phyloP scores from a whole-genome alignment of 768 basidiomycete species.

The Suillus lakei region DNA sequence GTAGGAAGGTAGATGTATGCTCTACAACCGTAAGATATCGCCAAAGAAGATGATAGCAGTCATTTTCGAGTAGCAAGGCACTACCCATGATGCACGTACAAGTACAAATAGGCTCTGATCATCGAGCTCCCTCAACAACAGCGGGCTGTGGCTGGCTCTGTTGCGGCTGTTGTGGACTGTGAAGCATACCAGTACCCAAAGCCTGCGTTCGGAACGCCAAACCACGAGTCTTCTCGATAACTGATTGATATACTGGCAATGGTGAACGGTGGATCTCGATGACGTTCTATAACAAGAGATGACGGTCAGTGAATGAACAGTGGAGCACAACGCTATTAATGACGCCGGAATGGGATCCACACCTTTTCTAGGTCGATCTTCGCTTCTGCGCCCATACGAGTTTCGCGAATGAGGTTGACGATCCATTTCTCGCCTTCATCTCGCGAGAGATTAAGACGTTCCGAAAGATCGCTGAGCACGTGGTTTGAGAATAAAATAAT shows the following conservation, averaged over 20 bases:
- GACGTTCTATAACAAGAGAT: constrained; percentile 69
- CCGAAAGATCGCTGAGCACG: constrained; percentile 78
- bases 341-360: constrained; percentile 17
- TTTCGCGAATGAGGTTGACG: constrained; percentile 97
- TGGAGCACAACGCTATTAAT: not conserved
- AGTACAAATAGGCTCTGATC: constrained; percentile 10
- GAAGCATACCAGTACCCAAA: constrained; percentile 75
- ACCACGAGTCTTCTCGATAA: constrained; percentile 95
- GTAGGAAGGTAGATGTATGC: not conserved
- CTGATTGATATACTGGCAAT: constrained; percentile 87
- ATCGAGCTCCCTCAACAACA: constrained; percentile 32
- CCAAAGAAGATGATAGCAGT: not conserved
- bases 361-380: constrained; percentile 98
- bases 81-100: constrained; percentile 4
- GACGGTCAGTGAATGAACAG: constrained; percentile 11
- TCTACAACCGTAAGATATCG: constrained; percentile 2
- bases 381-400: constrained; percentile 94
- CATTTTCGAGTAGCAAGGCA: not conserved
- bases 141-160: constrained; percentile 35
- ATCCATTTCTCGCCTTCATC: constrained; percentile 99
- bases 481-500: constrained; percentile 5
- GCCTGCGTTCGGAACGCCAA: constrained; percentile 91
- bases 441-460: constrained; percentile 88
- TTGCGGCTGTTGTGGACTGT: constrained; percentile 35
- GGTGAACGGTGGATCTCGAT: constrained; percentile 94